Percentiles rank a stretch among this genome's conserved stretches.
These are phyloP conservation scores for Didymella keratinophila DNA, from an alignment of 2,329 filamentous ascomycete genomes.

Conservation along the genomic window DNA sequence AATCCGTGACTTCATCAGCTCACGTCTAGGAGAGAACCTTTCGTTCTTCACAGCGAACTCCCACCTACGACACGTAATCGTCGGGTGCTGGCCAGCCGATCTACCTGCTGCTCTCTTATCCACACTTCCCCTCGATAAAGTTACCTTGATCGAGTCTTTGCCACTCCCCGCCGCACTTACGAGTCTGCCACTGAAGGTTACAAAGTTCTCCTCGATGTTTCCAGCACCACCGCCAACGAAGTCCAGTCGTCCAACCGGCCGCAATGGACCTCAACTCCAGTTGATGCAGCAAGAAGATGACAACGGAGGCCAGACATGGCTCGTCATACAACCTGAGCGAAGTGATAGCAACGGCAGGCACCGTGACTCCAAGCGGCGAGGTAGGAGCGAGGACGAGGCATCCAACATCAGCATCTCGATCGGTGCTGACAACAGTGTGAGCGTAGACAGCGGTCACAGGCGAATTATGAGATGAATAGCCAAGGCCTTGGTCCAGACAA, in stretches of 20 bases:
- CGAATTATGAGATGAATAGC: conserved; percentile 37
- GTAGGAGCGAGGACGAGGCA: conserved; percentile 40
- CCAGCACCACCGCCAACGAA: conserved; percentile 35
- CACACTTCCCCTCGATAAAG: conserved; percentile 43
- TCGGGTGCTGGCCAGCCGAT: conserved; percentile 44
- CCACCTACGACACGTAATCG: conserved; percentile 47
- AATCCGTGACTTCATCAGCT: conserved; percentile 7
- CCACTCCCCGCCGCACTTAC: conserved; percentile 42
- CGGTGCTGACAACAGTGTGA: conserved; percentile 50
- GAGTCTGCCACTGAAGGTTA: conserved; percentile 39
- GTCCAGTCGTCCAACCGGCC: conserved; percentile 30
- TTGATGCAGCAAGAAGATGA: conserved; percentile 48
- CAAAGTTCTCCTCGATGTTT: conserved; percentile 42
- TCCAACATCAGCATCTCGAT: conserved; percentile 49
- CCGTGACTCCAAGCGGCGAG: conserved; percentile 29
- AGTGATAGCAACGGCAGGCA: conserved; percentile 46
- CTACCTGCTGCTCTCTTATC: conserved; percentile 43
- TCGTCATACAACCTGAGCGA: conserved; percentile 49
- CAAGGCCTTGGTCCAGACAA: not conserved
- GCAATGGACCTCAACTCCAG: conserved; percentile 41
- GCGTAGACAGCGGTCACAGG: conserved; percentile 47
- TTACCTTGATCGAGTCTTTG: conserved; percentile 45
- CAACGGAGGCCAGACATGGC: conserved; percentile 46
- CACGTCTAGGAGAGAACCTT: conserved; percentile 40
- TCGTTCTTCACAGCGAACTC: conserved; percentile 46